Evolutionary conservation across 306 rosid species (phyloP).

Genomic region (Malus sylvestris): DNA sequence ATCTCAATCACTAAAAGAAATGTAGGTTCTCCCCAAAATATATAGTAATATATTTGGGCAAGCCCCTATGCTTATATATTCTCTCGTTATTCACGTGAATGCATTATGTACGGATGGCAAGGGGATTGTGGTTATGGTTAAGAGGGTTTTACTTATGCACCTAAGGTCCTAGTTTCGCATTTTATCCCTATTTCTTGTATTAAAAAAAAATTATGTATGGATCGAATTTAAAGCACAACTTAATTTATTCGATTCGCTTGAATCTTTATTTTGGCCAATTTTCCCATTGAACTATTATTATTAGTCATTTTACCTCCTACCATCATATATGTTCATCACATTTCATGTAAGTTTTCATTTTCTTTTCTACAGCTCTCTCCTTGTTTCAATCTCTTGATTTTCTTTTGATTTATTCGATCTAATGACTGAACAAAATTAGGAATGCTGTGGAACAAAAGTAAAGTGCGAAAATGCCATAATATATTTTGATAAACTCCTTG

Average conservation of each 20-base stretch:
- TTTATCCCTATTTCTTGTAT: too few species aligned
- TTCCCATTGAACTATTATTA: too few species aligned
- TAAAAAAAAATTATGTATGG: neutral
- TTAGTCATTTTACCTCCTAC: neutral
- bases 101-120: neutral
- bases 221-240: neutral
- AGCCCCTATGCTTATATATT: neutral
- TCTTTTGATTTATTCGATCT: too few species aligned
- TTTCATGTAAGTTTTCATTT: neutral
- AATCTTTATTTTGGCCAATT: too few species aligned
- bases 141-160: neutral
- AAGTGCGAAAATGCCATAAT: neutral
- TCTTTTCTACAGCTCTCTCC: too few species aligned
- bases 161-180: neutral
- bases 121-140: neutral
- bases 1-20: constrained; percentile 19
- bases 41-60: neutral
- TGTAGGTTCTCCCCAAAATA: neutral
- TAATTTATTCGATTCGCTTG: too few species aligned
- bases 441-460: neutral
- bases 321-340: neutral
- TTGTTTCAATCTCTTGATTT: neutral
- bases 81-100: neutral
- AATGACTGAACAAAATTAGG: neutral
- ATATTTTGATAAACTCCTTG: neutral